phyloP scores from a whole-genome alignment of 1,284 basidiomycete species.

The Coniferiporia sulphurascens region DNA sequence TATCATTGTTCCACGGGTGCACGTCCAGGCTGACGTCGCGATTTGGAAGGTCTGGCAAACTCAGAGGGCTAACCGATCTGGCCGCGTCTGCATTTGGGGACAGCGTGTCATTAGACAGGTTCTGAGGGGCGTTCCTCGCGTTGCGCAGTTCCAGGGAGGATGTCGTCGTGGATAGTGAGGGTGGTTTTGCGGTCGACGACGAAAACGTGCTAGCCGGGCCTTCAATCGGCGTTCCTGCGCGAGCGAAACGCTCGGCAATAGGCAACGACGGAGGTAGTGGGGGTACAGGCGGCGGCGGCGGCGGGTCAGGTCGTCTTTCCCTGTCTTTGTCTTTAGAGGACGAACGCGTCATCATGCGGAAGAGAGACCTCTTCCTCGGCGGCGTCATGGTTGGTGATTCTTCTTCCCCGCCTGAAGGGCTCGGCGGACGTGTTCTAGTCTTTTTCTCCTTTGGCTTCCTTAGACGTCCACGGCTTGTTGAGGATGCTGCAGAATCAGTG shows the following conservation, averaged over 20 bases:
- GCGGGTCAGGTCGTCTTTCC: background rate
- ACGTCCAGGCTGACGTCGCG: background rate
- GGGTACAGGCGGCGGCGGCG: constrained; percentile 11
- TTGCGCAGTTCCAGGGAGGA: background rate
- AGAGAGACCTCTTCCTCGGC: constrained; percentile 9
- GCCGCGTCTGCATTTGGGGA: background rate
- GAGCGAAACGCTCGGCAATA: constrained; percentile 16
- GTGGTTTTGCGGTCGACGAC: background rate
- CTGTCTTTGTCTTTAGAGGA: constrained; percentile 7
- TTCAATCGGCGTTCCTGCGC: constrained; percentile 2
- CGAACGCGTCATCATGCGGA: constrained; percentile 12
- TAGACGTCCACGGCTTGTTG: constrained; percentile 8
- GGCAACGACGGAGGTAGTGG: constrained; percentile 11
- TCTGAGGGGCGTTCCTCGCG: background rate
- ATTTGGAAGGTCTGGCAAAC: background rate
- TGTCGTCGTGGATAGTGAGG: background rate
- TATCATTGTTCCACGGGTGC: background rate
- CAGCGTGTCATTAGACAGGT: background rate
- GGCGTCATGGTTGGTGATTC: background rate
- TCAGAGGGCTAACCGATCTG: background rate
- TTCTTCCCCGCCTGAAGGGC: constrained; percentile 2
- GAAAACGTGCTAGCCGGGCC: background rate
- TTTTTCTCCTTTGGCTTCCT: constrained; percentile 5
- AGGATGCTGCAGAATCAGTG: constrained; percentile 10
- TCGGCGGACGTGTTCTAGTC: background rate